Conservation (phyloP, 225 moss, liverwort and hornwort species). For the Sphagnum contortum region DNA sequence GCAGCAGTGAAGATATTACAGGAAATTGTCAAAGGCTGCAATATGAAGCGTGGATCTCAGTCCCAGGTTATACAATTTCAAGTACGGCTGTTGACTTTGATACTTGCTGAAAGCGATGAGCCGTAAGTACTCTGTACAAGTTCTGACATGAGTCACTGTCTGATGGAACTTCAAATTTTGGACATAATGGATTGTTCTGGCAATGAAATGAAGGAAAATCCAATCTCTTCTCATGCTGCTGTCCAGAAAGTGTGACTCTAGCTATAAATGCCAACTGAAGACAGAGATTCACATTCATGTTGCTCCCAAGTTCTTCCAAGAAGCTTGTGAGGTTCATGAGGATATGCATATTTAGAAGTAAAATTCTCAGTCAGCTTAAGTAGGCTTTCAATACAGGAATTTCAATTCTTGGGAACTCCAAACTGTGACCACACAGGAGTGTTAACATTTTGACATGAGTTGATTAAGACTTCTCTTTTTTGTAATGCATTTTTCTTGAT, state of each 20-base stretch:
- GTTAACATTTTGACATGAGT: too few species aligned
- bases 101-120: constrained; percentile 60
- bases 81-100: constrained; percentile 58
- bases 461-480: too few species aligned
- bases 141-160: not conserved
- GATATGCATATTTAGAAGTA: too few species aligned
- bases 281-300: not conserved
- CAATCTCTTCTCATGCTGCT: not conserved
- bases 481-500: too few species aligned
- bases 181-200: not conserved
- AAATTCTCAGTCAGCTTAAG: too few species aligned
- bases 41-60: constrained; percentile 42
- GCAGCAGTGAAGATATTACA: constrained; percentile 47
- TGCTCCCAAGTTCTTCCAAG: not conserved
- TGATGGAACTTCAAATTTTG: not conserved
- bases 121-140: constrained; percentile 43
- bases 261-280: not conserved
- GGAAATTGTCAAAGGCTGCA: constrained; percentile 48
- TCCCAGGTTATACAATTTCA: constrained; percentile 58
- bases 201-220: too few species aligned
- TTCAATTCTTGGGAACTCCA: too few species aligned
- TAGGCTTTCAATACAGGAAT: too few species aligned
- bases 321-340: too few species aligned
- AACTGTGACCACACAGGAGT: too few species aligned
- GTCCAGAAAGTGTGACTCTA: not conserved